A percentile compares a stretch with the other conserved stretches of the same genome.
These are phyloP conservation scores for Penicillium canariense DNA, from an alignment of 495 filamentous ascomycete genomes.

Conservation along the genomic window DNA sequence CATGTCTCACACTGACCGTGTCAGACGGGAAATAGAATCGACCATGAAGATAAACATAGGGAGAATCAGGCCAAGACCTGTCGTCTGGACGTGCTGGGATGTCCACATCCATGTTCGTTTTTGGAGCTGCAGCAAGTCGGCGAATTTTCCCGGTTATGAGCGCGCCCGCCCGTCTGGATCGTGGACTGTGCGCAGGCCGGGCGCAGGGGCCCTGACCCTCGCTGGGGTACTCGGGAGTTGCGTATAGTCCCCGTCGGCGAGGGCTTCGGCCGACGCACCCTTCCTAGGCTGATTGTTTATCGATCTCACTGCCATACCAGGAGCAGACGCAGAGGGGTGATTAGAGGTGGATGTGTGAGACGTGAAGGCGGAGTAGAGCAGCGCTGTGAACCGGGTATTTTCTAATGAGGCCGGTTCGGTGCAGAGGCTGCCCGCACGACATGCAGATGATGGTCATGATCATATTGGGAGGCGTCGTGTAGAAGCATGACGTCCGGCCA, in stretches of 20 bases:
- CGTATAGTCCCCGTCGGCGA: not conserved
- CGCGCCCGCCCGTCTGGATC: not conserved
- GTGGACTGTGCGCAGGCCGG: not conserved
- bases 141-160: not conserved
- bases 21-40: not conserved
- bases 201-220: not conserved
- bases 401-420: not conserved
- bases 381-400: not conserved
- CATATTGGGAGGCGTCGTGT: not conserved
- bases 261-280: not conserved
- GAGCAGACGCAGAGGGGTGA: no score
- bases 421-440: not conserved
- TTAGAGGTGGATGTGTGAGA: no score
- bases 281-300: not conserved
- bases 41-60: not conserved
- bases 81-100: not conserved
- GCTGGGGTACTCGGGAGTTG: not conserved
- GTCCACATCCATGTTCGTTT: not conserved
- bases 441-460: not conserved
- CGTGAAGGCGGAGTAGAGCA: no score
- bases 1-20: not conserved
- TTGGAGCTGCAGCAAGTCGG: no score
- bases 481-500: conserved; percentile 1
- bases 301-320: no score
- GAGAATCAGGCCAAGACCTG: not conserved